phyloP scores from a whole-genome alignment of 495 filamentous ascomycete genomes.

The Ascodesmis nigricans region DNA sequence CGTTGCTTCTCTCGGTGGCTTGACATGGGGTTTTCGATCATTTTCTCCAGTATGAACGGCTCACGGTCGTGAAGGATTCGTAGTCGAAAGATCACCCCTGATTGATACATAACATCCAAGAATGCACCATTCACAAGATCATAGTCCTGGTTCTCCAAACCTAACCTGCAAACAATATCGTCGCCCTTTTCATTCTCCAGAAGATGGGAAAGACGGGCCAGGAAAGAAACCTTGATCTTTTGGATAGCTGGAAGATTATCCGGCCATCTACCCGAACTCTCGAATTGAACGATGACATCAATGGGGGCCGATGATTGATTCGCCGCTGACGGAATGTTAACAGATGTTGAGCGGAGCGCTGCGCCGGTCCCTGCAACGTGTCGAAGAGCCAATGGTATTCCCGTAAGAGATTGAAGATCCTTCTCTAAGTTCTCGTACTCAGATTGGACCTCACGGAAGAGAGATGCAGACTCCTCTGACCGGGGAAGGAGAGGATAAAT shows the following conservation, averaged over 20 bases:
- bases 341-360: constrained; percentile 49
- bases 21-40: constrained; percentile 45
- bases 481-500: constrained; percentile 34
- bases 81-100: constrained; percentile 43
- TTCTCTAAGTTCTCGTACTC: constrained; percentile 50
- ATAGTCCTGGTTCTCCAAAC: constrained; percentile 51
- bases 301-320: constrained; percentile 27
- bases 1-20: constrained; percentile 41
- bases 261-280: constrained; percentile 83
- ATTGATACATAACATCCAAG: constrained; percentile 53
- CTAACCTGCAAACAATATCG: constrained; percentile 38
- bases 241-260: constrained; percentile 78
- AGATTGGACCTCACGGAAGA: constrained; percentile 35
- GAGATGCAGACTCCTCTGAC: constrained; percentile 23
- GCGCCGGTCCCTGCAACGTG: constrained; percentile 51
- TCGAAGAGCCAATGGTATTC: constrained; percentile 56
- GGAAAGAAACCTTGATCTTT: constrained; percentile 77
- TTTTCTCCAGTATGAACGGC: constrained; percentile 52
- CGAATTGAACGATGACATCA: constrained; percentile 68
- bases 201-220: constrained; percentile 55
- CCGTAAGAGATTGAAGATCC: constrained; percentile 50
- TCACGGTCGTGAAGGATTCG: constrained; percentile 69
- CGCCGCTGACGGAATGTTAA: constrained; percentile 27
- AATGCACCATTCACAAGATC: constrained; percentile 56
- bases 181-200: constrained; percentile 33